Evolutionary conservation across 2,329 filamentous ascomycete genomes (phyloP), one percentile per base, ranked within the genome.

Genomic region (Pleomassaria siparia): DNA sequence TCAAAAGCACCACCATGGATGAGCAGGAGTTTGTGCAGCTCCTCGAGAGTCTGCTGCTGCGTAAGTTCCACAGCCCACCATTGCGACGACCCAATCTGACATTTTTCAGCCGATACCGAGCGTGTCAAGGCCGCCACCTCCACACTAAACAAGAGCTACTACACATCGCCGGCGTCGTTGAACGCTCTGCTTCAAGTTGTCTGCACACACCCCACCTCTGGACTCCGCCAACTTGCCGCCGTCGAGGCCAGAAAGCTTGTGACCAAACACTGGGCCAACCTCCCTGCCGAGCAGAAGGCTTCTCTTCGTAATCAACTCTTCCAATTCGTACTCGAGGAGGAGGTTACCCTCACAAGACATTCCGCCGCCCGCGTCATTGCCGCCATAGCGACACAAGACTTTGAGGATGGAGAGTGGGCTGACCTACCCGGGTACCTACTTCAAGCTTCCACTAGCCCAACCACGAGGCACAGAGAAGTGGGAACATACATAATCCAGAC

Each of bases 401-500:
- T 96, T 59, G 84, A 89, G 55, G 86, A 95, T 70, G 89, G 88
- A 55, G 85, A 95, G 72, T 95, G 89, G 89, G 76, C 76, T 22
- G 88, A 95, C 49, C 83, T 97, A 50, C 84, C 95, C 43, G 83
- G 85, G 56, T 82, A 88, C 59, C 82, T 97, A 44, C 81, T 90
- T 52, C 87, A 88, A 67, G 88, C 94, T 53, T 86, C 88, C 59
- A 88, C 82, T 59, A 91, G 85, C 68, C 76, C 81, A 50, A 85
- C 86, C 52, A 85, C 89, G 43, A 80, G 84, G 51, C 89, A 95
- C 71, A 87, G 94, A 58, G 91, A 95, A 69, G 89, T 96, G 32
- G 91, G 88, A 56, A 87, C 92, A 55, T 97, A 94, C 76, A 91
- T 97, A 60, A 85, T 97, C 57, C 96, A 86, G 76, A 92, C 90